Conservation (phyloP, 345 rosid genomes). For the Acer campestre region DNA sequence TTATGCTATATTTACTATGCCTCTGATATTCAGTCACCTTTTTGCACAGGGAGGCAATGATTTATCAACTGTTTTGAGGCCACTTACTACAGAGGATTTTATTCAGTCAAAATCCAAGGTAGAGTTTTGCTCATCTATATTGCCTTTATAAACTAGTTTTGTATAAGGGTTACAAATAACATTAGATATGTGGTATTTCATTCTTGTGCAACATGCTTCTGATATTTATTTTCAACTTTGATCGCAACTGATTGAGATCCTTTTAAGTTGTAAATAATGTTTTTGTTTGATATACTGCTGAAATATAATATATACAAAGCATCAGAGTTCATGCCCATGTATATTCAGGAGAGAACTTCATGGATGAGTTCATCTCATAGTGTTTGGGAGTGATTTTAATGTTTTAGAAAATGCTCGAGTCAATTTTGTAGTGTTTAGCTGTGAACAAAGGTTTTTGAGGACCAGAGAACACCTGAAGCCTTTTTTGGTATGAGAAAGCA, state of each 20-base stretch:
- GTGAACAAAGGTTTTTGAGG: not conserved
- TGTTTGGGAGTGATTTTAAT: not conserved
- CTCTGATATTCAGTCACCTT: not conserved
- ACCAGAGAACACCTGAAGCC: not conserved
- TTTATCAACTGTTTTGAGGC: conserved; percentile 52
- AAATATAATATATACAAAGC: too few relatives aligned
- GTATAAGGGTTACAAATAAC: not conserved
- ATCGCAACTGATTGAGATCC: not conserved
- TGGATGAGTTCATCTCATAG: not conserved
- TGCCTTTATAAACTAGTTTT: not conserved
- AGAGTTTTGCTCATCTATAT: conserved; percentile 5
- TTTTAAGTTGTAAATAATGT: not conserved
- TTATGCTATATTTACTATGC: not conserved
- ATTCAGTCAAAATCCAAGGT: conserved; percentile 87
- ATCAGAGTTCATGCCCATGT: not conserved
- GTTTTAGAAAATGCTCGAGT: not conserved
- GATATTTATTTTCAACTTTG: not conserved
- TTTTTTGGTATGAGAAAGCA: too few relatives aligned
- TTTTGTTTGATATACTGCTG: not conserved
- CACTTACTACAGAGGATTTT: conserved; percentile 80
- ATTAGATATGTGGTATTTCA: not conserved
- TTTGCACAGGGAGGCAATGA: conserved; percentile 46
- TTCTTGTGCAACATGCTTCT: not conserved
- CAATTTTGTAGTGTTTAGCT: not conserved
- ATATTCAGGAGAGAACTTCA: not conserved